phyloP scores from a whole-genome alignment of 805 yeast genomes.

The Yamadazyma insecticola region DNA sequence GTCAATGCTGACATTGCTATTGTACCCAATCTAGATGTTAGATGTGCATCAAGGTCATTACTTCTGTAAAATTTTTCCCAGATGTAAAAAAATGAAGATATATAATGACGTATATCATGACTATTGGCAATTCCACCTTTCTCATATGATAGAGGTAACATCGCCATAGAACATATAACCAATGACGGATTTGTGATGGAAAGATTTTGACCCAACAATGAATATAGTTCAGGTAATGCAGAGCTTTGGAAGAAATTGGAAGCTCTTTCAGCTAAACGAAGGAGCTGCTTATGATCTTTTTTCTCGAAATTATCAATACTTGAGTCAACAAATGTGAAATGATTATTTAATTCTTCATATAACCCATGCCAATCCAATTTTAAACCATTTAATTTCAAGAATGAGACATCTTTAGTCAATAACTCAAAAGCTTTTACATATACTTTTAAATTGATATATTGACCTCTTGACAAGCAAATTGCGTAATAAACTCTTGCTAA shows the following conservation, averaged over 20 bases:
- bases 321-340: conserved; percentile 35
- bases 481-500: conserved; percentile 69
- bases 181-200: conserved; percentile 50
- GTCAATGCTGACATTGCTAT: conserved; percentile 48
- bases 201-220: conserved; percentile 46
- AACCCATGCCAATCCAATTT: conserved; percentile 49
- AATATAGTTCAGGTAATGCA: conserved; percentile 48
- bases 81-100: conserved; percentile 65
- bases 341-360: conserved; percentile 27
- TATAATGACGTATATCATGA: conserved; percentile 47
- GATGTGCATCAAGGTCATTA: conserved; percentile 54
- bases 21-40: conserved; percentile 62
- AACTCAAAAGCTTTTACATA: conserved; percentile 59
- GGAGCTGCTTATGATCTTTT: conserved; percentile 43
- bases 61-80: conserved; percentile 57
- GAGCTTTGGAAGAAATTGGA: conserved; percentile 49
- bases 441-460: conserved; percentile 52
- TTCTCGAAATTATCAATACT: conserved; percentile 45
- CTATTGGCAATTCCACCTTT: conserved; percentile 21
- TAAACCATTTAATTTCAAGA: conserved; percentile 39
- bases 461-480: conserved; percentile 69
- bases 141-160: conserved; percentile 46
- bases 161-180: conserved; percentile 48
- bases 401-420: conserved; percentile 46
- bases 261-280: conserved; percentile 50